A percentile compares a stretch with the other conserved stretches of the same genome.
These are phyloP conservation scores for Castanea crenata DNA, from an alignment of 306 rosid species.

Conservation along the genomic window DNA sequence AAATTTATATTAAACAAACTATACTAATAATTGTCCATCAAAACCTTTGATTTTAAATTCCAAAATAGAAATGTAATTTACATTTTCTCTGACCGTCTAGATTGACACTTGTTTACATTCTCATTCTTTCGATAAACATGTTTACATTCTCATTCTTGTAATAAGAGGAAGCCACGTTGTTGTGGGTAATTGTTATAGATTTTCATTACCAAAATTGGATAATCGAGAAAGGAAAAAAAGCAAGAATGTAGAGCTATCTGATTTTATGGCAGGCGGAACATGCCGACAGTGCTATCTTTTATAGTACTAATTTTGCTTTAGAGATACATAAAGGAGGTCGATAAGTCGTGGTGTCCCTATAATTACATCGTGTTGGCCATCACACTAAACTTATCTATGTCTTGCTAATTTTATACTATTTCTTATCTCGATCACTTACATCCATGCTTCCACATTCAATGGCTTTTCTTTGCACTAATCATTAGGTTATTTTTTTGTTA, in stretches of 20 bases:
- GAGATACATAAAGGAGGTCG: not conserved
- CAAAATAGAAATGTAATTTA: too few relatives aligned
- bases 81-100: too few relatives aligned
- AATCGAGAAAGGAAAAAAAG: not conserved
- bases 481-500: not conserved
- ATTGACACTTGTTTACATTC: not conserved
- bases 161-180: too few relatives aligned
- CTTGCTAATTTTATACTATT: not conserved
- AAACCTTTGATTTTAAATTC: too few relatives aligned
- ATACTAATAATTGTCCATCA: too few relatives aligned
- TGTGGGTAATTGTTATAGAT: too few relatives aligned
- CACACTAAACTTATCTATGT: not conserved
- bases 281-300: not conserved
- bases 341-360: constrained; percentile 10
- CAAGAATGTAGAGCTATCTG: not conserved
- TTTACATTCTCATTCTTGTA: not conserved
- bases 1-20: too few relatives aligned
- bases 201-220: not conserved
- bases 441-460: constrained; percentile 3
- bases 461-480: not conserved
- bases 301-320: not conserved
- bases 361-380: constrained; percentile 27
- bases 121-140: not conserved
- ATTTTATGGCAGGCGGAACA: not conserved
- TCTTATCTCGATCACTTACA: not conserved